Percentiles rank a stretch among this genome's conserved stretches.
Evolutionary conservation across 768 basidiomycete species (phyloP).

Genomic region (Nidula microcarpa): DNA sequence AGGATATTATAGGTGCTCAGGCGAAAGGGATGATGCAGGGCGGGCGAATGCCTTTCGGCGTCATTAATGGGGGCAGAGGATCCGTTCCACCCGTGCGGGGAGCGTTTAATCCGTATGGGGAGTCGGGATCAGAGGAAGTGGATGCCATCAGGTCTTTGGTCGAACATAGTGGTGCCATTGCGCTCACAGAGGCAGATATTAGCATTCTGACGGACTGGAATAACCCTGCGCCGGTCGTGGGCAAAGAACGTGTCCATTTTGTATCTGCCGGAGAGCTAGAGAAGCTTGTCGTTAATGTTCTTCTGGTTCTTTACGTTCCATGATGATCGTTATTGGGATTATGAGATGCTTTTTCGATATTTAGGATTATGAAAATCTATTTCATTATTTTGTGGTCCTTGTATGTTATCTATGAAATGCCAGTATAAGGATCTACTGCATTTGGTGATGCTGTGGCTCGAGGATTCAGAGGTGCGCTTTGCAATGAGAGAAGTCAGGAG

Average conservation of each 20-base stretch:
- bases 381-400: too few species aligned
- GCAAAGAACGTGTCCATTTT: constrained; percentile 69
- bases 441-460: too few species aligned
- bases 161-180: constrained; percentile 65
- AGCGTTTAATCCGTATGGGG: constrained; percentile 42
- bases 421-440: too few species aligned
- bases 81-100: constrained; percentile 36
- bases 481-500: too few species aligned
- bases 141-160: constrained; percentile 49
- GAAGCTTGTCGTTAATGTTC: constrained; percentile 73
- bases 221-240: constrained; percentile 37
- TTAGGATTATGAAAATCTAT: too few species aligned
- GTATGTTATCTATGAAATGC: too few species aligned
- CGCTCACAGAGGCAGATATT: constrained; percentile 61
- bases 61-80: constrained; percentile 13
- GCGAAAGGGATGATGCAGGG: constrained; percentile 6
- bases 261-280: constrained; percentile 64
- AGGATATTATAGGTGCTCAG: constrained; percentile 23
- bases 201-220: constrained; percentile 52
- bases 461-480: too few species aligned
- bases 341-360: too few species aligned
- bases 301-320: constrained; percentile 68
- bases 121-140: constrained; percentile 30
- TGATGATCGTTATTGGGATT: background rate
- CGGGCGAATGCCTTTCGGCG: constrained; percentile 16